A percentile compares a stretch with the other conserved stretches of the same genome.
Evolutionary conservation across 2,329 filamentous ascomycete genomes (phyloP).

Genomic region (Phialocephala sp.): DNA sequence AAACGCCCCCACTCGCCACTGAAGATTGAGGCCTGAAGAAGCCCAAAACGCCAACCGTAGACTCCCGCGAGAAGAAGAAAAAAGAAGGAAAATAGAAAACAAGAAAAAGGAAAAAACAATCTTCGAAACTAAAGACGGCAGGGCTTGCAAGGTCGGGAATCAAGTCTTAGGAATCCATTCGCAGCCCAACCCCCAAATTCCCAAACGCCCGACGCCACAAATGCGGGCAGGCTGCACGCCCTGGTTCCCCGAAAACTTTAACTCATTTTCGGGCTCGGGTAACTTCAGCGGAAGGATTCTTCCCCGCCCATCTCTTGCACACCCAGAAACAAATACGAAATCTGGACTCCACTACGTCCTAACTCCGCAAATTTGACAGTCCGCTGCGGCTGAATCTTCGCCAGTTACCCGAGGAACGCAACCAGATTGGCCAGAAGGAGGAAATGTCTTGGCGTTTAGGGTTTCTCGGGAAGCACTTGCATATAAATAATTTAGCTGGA

Average conservation of each 20-base stretch:
- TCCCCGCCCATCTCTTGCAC: no score
- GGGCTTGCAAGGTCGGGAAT: neutral
- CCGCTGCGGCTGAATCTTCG: neutral
- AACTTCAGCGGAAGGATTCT: no score
- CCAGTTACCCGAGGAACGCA: neutral
- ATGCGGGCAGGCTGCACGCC: neutral
- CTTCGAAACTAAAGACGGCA: neutral
- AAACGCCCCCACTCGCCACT: neutral
- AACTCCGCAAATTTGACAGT: neutral
- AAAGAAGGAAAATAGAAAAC: neutral
- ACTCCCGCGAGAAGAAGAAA: no score
- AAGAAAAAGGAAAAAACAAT: neutral
- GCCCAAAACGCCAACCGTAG: no score
- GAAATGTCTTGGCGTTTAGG: neutral
- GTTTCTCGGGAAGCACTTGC: conserved; percentile 7
- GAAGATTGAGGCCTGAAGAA: neutral
- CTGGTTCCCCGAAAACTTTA: conserved; percentile 5
- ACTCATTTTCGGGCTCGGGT: neutral
- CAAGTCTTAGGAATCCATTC: neutral
- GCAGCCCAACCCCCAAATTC: neutral
- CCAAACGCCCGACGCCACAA: neutral
- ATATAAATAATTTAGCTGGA: neutral
- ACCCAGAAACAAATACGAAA: no score
- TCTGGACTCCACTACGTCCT: neutral
- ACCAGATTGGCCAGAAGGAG: neutral